A percentile compares a stretch with the other conserved stretches of the same genome.
Evolutionary conservation across 768 basidiomycete species (phyloP).

Genomic region (Sistotremastrum suecicum): DNA sequence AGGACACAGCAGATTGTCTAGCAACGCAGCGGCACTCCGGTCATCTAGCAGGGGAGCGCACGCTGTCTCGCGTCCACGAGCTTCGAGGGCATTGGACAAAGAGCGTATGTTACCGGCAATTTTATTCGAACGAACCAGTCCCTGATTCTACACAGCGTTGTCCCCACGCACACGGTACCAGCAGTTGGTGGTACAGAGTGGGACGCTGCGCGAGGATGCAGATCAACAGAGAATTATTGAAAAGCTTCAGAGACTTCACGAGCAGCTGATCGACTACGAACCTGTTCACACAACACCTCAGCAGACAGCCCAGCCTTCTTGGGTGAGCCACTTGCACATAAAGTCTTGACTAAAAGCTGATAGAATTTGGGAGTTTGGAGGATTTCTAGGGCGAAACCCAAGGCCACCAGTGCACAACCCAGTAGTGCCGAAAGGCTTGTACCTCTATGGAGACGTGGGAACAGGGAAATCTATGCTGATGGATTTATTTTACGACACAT

Average conservation of each 20-base stretch:
- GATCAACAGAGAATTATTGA: slow-evolving; percentile 78
- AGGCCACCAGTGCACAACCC: no score
- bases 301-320: slow-evolving; percentile 15
- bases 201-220: slow-evolving; percentile 55
- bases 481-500: slow-evolving; percentile 88
- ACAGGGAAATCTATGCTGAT: slow-evolving; percentile 99
- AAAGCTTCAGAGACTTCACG: slow-evolving; percentile 69
- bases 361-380: no score
- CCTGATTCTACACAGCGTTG: no score
- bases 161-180: slow-evolving; percentile 21
- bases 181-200: slow-evolving; percentile 32
- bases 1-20: no score
- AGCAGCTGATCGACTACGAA: slow-evolving; percentile 52
- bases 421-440: slow-evolving; percentile 67
- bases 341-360: no score
- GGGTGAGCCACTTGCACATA: slow-evolving; percentile 14
- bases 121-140: no score
- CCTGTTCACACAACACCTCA: slow-evolving; percentile 46
- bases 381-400: no score
- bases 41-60: no score
- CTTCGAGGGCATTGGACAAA: no score
- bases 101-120: no score
- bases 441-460: slow-evolving; percentile 93
- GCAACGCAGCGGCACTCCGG: no score
- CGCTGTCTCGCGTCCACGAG: no score